A percentile compares a stretch with the other conserved stretches of the same genome.
phyloP scores from a whole-genome alignment of 2,329 filamentous ascomycete species.

The Magnaporthales sp. region DNA sequence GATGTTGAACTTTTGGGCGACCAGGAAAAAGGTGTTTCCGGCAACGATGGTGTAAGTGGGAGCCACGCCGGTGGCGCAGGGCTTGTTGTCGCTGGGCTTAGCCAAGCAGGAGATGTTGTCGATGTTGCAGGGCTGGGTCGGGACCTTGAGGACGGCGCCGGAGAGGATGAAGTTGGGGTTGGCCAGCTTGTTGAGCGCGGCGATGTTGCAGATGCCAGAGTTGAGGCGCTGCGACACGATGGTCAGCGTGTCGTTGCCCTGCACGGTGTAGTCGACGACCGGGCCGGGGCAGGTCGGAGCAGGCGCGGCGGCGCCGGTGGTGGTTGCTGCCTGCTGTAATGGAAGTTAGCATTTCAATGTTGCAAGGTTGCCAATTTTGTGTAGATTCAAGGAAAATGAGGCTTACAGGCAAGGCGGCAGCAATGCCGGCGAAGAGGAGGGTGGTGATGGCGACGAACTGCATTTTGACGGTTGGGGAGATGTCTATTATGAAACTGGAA shows the following conservation, averaged over 20 bases:
- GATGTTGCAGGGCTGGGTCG: neutral
- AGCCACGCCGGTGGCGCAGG: neutral
- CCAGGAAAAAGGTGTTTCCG: slow-evolving; percentile 4
- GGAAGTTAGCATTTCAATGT: neutral
- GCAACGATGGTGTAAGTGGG: neutral
- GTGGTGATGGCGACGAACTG: slow-evolving; percentile 1
- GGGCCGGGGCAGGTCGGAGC: neutral
- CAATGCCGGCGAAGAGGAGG: neutral
- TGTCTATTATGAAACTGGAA: neutral
- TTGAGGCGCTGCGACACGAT: slow-evolving; percentile 1
- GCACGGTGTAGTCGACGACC: neutral
- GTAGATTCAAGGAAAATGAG: too few relatives aligned
- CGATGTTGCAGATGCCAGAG: slow-evolving; percentile 7
- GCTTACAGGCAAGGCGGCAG: neutral
- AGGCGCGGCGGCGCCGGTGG: neutral
- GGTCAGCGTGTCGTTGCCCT: neutral
- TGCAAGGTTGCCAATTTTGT: neutral
- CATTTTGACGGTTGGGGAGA: neutral
- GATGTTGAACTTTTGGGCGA: slow-evolving; percentile 1
- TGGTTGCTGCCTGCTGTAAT: neutral
- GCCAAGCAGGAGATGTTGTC: slow-evolving; percentile 5
- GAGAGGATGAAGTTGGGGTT: neutral
- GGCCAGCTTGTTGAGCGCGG: neutral
- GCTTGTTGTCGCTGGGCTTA: neutral
- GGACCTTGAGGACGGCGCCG: slow-evolving; percentile 2